Base-by-base conservation (phyloP, 163 green algal genomes). In the Volvox carteri region DNA sequence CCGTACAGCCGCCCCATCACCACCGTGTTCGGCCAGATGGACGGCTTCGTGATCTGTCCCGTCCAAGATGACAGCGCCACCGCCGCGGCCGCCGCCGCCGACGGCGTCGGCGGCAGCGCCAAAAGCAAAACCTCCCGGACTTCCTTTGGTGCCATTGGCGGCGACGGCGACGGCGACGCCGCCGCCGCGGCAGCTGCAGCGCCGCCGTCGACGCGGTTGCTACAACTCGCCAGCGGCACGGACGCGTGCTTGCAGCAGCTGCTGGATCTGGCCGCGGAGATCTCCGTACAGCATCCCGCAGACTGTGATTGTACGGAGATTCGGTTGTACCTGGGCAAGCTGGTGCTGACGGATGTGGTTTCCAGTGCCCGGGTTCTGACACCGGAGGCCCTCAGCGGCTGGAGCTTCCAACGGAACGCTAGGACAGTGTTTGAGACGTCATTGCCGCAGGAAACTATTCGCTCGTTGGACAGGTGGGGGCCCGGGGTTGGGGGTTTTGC, bases 321-420 rank as follows among this genome's bases (percentile, higher is more conserved):
- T 9, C 65, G 81, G 44, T 8, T 87, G 33, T 87, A 87, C 35
- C 81, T 87, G 46, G 81, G 81, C 35, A 79, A 87, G 81, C 33
- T 58, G 46, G n/a, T 35, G 2, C 41, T 86, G 11, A 52, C 16
- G 6, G 46, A 87, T 2, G 1, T 78, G 44, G 25, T 33, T 46
- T 67, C 44, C 42, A 70, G 44, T 33, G 25, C n/a, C 18, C 62
- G 62, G 19, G 11, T n/a, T n/a, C 30, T 87, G 62, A 52, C 42
- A 11, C 41, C 44, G 9, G 41, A 50, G 62, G 37, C 5, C 2
- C 62, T 87, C n/a, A 54, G 73, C 39, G 80, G 54, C 7, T 78
- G 62, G 62, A 41, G 42, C n/a, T 87, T 78, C 62, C 80, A 72
- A 3, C 41, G 21, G 30, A 52, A 65, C 42, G 62, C 41, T 19